phyloP scores from a whole-genome alignment of 345 rosid genomes.

The Camelina neglecta region DNA sequence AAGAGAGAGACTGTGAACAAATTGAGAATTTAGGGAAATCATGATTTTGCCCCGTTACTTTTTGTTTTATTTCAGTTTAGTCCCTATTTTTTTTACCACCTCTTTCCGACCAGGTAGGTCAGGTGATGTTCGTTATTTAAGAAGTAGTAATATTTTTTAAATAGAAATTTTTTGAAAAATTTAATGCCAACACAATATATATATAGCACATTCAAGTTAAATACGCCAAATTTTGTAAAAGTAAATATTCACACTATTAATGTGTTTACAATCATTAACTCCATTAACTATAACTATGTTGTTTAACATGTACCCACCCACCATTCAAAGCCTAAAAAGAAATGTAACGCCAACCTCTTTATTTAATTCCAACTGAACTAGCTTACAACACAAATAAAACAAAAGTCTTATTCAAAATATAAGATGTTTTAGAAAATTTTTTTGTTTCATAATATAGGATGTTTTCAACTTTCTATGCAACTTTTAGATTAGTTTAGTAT shows the following conservation, averaged over 20 bases:
- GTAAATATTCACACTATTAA: background rate
- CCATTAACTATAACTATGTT: conserved; percentile 3
- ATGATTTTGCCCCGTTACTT: conserved; percentile 30
- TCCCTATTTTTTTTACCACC: conserved; percentile 17
- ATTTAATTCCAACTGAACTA: background rate
- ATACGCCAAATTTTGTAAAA: background rate
- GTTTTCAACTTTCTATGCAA: too few relatives aligned
- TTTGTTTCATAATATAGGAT: too few relatives aligned
- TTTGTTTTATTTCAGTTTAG: conserved; percentile 21
- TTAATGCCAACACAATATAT: background rate
- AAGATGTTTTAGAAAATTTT: too few relatives aligned
- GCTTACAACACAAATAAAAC: too few relatives aligned
- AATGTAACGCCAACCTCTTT: background rate
- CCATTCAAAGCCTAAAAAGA: background rate
- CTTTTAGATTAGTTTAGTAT: too few relatives aligned
- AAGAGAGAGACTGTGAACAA: conserved; percentile 7
- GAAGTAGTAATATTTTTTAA: background rate
- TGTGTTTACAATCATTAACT: background rate
- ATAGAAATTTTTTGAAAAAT: background rate
- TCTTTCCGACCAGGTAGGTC: background rate
- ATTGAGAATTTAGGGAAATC: background rate
- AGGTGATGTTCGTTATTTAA: background rate
- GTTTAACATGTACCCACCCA: background rate
- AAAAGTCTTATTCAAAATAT: too few relatives aligned
- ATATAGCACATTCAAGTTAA: background rate